A percentile compares a stretch with the other conserved stretches of the same genome.
Conservation (phyloP, 2,329 filamentous ascomycete species). For the Arthrobotrys musiformis region DNA sequence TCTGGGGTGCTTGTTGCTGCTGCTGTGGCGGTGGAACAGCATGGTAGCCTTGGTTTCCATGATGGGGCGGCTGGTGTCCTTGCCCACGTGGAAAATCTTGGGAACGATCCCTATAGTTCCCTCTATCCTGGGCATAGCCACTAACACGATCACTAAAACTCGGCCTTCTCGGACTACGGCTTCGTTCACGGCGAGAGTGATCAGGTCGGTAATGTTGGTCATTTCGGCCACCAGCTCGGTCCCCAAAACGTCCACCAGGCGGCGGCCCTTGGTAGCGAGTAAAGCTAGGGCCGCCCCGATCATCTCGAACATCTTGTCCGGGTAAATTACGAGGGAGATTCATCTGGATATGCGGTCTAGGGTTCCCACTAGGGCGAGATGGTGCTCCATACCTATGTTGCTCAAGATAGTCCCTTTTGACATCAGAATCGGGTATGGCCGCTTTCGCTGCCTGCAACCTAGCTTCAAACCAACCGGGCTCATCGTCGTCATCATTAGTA, state of each 20-base stretch:
- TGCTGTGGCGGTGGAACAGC: conserved; percentile 18
- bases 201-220: conserved; percentile 36
- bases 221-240: conserved; percentile 19
- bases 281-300: conserved; percentile 5
- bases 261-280: conserved; percentile 29
- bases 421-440: conserved; percentile 40
- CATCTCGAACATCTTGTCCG: conserved; percentile 6
- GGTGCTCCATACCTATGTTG: conserved; percentile 6
- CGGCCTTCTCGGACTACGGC: conserved; percentile 32
- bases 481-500: conserved; percentile 23
- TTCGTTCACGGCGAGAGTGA: conserved; percentile 38
- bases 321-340: conserved; percentile 36
- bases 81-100: conserved; percentile 50
- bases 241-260: neutral
- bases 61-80: conserved; percentile 15
- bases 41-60: conserved; percentile 33
- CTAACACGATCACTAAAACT: conserved; percentile 42
- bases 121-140: conserved; percentile 7
- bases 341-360: conserved; percentile 38
- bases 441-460: conserved; percentile 28
- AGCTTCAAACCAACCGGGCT: conserved; percentile 43
- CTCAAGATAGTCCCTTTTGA: conserved; percentile 21
- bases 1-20: neutral
- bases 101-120: conserved; percentile 43
- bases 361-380: neutral